These are phyloP conservation scores for Entomortierella beljakovae DNA, from an alignment of 192 early-diverging fungal species.

Conservation along the genomic window DNA sequence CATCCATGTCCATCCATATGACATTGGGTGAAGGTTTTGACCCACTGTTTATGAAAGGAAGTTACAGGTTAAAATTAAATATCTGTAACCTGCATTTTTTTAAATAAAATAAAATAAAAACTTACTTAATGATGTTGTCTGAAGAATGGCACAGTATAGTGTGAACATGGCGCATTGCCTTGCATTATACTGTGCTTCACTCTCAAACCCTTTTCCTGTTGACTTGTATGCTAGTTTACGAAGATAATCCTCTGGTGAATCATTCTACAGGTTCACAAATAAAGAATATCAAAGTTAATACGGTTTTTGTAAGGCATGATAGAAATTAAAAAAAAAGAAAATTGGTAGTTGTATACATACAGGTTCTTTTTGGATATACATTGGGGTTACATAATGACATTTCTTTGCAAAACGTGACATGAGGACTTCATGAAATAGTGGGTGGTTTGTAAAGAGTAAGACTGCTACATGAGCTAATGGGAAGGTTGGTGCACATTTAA, in stretches of 20 bases:
- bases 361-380: slow-evolving; percentile 59
- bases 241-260: slow-evolving; percentile 32
- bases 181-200: slow-evolving; percentile 69
- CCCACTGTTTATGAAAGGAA: slow-evolving; percentile 51
- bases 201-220: slow-evolving; percentile 58
- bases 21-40: slow-evolving; percentile 61
- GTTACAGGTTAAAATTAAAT: too few species aligned
- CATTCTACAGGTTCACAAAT: slow-evolving; percentile 49
- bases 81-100: too few species aligned
- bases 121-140: slow-evolving; percentile 61
- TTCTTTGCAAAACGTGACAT: slow-evolving; percentile 74
- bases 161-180: slow-evolving; percentile 75
- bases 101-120: slow-evolving; percentile 4
- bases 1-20: slow-evolving; percentile 80
- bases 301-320: not conserved
- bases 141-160: slow-evolving; percentile 76
- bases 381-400: slow-evolving; percentile 78
- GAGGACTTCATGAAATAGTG: slow-evolving; percentile 66
- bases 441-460: slow-evolving; percentile 65
- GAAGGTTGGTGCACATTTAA: slow-evolving; percentile 67
- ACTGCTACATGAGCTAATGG: slow-evolving; percentile 74
- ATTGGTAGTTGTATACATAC: slow-evolving; percentile 53
- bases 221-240: slow-evolving; percentile 38
- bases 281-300: not conserved
- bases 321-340: not conserved